A percentile compares a stretch with the other conserved stretches of the same genome.
Conservation (phyloP, 1,139 yeast species). For the Candida tropicalis region DNA sequence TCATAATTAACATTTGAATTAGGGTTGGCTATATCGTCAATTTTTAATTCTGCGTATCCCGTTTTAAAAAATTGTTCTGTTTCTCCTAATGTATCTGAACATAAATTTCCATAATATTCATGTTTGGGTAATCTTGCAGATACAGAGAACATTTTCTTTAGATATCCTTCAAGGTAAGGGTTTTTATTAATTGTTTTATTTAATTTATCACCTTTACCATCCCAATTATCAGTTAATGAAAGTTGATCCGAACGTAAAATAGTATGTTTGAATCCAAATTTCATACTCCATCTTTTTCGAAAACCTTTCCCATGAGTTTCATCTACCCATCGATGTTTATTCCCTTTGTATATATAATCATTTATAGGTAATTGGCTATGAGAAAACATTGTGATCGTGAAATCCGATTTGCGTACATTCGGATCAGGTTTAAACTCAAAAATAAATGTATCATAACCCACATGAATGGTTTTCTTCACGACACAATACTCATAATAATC, state of each 20-base stretch:
- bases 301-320: conserved; percentile 12
- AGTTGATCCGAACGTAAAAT: conserved; percentile 9
- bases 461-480: conserved; percentile 11
- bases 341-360: conserved; percentile 17
- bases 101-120: conserved; percentile 14
- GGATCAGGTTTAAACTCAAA: conserved; percentile 17
- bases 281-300: conserved; percentile 10
- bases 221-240: conserved; percentile 18
- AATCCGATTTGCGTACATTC: conserved; percentile 6
- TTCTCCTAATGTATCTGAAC: conserved; percentile 14
- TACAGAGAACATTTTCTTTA: conserved; percentile 10
- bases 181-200: conserved; percentile 10
- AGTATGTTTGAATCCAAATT: conserved; percentile 16
- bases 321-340: conserved; percentile 16
- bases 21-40: conserved; percentile 12
- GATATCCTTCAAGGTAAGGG: conserved; percentile 11
- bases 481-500: conserved; percentile 16
- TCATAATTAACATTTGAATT: conserved; percentile 13
- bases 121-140: conserved; percentile 12
- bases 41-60: conserved; percentile 16
- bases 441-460: conserved; percentile 14
- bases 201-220: conserved; percentile 15
- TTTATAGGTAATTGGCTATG: conserved; percentile 15
- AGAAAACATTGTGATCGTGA: conserved; percentile 15
- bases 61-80: conserved; percentile 10